phyloP scores from a whole-genome alignment of 148 eudicot species.

The Rhododendron simsii region DNA sequence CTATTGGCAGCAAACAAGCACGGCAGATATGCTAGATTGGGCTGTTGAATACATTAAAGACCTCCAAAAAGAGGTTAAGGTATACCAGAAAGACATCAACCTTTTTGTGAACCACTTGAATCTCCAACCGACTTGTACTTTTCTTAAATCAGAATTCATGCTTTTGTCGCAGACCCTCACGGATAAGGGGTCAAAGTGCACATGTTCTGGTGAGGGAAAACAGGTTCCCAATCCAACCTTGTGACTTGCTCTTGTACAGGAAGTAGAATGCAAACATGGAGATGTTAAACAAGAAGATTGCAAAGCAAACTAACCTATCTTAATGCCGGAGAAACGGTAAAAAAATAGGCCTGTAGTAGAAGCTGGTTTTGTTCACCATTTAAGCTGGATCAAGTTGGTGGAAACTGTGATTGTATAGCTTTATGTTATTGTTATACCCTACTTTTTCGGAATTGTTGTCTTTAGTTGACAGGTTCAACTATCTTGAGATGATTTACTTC shows the following conservation, averaged over 20 bases:
- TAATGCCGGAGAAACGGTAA: not conserved
- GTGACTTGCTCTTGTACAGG: constrained; percentile 15
- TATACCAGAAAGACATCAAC: not conserved
- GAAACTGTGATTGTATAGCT: too few species aligned
- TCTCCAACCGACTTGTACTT: not conserved
- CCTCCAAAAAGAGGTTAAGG: constrained; percentile 23
- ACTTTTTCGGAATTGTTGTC: not conserved
- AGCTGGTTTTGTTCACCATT: too few species aligned
- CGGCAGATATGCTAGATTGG: constrained; percentile 57
- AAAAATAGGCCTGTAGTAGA: too few species aligned
- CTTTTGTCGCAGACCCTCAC: constrained; percentile 32
- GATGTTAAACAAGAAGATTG: not conserved
- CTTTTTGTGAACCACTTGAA: constrained; percentile 2
- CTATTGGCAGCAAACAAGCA: constrained; percentile 47
- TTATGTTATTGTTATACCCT: too few species aligned
- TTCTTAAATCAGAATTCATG: constrained; percentile 2
- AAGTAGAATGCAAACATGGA: not conserved
- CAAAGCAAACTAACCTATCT: not conserved
- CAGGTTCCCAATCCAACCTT: constrained; percentile 2
- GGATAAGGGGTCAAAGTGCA: constrained; percentile 29
- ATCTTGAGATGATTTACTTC: not conserved
- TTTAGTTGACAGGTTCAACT: not conserved
- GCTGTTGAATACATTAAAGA: constrained; percentile 61
- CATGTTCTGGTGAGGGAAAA: constrained; percentile 23
- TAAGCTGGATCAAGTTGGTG: too few species aligned